These are phyloP conservation scores for Leccinum variicolor DNA, from an alignment of 768 basidiomycete genomes.

Conservation along the genomic window DNA sequence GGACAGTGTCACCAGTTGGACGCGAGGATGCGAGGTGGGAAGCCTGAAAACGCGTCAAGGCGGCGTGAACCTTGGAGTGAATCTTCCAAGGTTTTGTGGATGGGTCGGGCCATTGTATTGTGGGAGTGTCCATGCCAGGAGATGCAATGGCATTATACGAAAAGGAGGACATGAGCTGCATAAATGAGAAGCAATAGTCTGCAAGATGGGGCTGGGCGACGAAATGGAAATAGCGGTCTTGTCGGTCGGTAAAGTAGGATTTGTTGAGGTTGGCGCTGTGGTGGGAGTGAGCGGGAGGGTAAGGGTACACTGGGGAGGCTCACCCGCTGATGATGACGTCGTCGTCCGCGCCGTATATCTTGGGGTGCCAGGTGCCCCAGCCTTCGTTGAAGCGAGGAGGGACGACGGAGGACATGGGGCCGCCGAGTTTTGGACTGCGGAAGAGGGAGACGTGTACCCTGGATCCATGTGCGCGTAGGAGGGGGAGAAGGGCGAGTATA, in stretches of 20 bases:
- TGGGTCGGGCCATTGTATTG: slow-evolving; percentile 65
- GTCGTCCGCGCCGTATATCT: slow-evolving; percentile 92
- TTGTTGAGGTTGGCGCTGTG: slow-evolving; percentile 86
- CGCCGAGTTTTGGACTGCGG: slow-evolving; percentile 80
- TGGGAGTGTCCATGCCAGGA: slow-evolving; percentile 43
- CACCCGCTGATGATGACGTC: slow-evolving; percentile 92
- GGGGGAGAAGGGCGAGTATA: slow-evolving; percentile 63
- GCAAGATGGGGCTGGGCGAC: slow-evolving; percentile 56
- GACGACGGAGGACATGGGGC: slow-evolving; percentile 69
- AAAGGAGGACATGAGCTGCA: slow-evolving; percentile 63
- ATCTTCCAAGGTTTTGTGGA: slow-evolving; percentile 68
- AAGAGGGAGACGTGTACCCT: slow-evolving; percentile 80
- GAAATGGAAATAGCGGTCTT: slow-evolving; percentile 91
- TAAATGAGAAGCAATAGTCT: slow-evolving; percentile 80
- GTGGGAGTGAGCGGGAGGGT: slow-evolving; percentile 1
- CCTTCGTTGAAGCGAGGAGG: slow-evolving; percentile 97
- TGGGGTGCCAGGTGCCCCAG: slow-evolving; percentile 98
- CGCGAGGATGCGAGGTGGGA: slow-evolving; percentile 24
- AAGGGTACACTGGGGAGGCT: slow-evolving; percentile 21
- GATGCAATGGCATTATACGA: slow-evolving; percentile 51
- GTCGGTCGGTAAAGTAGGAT: slow-evolving; percentile 92
- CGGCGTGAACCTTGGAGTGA: slow-evolving; percentile 52
- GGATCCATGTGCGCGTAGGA: slow-evolving; percentile 67
- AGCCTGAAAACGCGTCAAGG: slow-evolving; percentile 60
- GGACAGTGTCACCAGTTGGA: slow-evolving; percentile 39